Evolutionary conservation across 2,329 filamentous ascomycete genomes (phyloP), one percentile per base, ranked within the genome.

Genomic region (Ceratocystis huliohia): DNA sequence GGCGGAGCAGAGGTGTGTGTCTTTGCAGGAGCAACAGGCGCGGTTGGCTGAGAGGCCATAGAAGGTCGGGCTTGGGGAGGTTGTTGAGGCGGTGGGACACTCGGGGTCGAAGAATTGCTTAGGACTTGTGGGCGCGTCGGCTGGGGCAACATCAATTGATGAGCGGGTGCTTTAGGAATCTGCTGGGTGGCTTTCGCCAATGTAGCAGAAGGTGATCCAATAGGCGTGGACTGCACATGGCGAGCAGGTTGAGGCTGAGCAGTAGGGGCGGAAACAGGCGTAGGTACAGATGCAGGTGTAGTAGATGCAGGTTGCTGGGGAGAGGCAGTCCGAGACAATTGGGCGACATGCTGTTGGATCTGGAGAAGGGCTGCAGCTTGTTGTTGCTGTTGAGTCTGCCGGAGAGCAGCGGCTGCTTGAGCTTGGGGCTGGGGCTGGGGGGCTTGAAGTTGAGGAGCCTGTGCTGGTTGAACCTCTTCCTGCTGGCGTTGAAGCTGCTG

Each of bases 331-430:
- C 61, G 57, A 59, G 66, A 63, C 28, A 68, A 63, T 30, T 68
- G 66, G 3, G 66, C 41, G 25, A 68, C 61, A n/a, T 68, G 63
- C 50, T 68, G 66, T 20, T 68, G 66, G 10, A 66, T 59, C 30
- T 61, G 48, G 8, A 68, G 48, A 25, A 65, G 41, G 25, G 66
- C 64, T 15, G 61, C 61, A 25, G 59, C 64, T 48, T 68, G 66
- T 22, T 65, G 66, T 33, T 68, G 66, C 41, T 68, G 64, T 30
- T 68, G 66, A 30, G 56, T 67, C 30, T 67, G 44, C 2, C 44
- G 56, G 3, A 41, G 25, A 3, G 28, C 17, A 59, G 15, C 17
- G 1, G 53, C 28, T 20, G n/a, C n/a, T 59, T 59, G 53, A 17
- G 15, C 10, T n/a, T 57, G 56, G 20, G 37, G 13, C 46, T 64